phyloP scores from a whole-genome alignment of 2,329 filamentous ascomycete genomes.

The Colletotrichum destructivum region DNA sequence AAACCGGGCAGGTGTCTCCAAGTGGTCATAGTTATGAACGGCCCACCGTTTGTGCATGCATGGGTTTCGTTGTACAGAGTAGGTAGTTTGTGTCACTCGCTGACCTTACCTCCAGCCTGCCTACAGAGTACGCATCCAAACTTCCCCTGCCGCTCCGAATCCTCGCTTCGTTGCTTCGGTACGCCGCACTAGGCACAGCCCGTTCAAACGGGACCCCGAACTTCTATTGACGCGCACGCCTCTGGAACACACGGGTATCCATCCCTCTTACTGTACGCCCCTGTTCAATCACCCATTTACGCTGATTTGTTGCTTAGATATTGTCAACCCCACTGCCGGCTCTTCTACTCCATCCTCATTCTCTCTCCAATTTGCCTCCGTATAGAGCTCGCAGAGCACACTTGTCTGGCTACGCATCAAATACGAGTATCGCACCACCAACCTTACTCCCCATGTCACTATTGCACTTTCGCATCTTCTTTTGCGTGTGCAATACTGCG shows the following conservation, averaged over 20 bases:
- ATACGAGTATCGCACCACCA: slow-evolving; percentile 19
- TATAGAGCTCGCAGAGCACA: not conserved
- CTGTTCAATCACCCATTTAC: not conserved
- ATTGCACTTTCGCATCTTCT: not conserved
- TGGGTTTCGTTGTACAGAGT: not conserved
- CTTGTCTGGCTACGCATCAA: not conserved
- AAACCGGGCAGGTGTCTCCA: slow-evolving; percentile 16
- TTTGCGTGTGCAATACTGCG: slow-evolving; percentile 12
- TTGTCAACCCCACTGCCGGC: slow-evolving; percentile 1
- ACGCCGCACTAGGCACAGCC: slow-evolving; percentile 32
- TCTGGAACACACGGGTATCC: slow-evolving; percentile 26
- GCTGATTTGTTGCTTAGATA: slow-evolving; percentile 9
- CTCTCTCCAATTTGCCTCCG: slow-evolving; percentile 2
- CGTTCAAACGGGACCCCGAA: slow-evolving; percentile 34
- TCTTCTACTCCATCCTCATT: not conserved
- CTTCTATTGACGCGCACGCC: slow-evolving; percentile 25
- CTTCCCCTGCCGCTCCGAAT: not conserved
- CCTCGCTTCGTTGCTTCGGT: slow-evolving; percentile 21
- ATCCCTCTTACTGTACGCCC: not conserved
- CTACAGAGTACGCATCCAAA: not conserved
- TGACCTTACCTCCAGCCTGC: slow-evolving; percentile 15
- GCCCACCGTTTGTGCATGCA: slow-evolving; percentile 9
- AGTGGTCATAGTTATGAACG: slow-evolving; percentile 30
- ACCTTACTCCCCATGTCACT: not conserved
- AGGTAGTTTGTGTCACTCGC: not conserved